Evolutionary conservation across 2,329 filamentous ascomycete genomes (phyloP), one percentile per base, ranked within the genome.

Genomic region (Huntiella moniliformis): DNA sequence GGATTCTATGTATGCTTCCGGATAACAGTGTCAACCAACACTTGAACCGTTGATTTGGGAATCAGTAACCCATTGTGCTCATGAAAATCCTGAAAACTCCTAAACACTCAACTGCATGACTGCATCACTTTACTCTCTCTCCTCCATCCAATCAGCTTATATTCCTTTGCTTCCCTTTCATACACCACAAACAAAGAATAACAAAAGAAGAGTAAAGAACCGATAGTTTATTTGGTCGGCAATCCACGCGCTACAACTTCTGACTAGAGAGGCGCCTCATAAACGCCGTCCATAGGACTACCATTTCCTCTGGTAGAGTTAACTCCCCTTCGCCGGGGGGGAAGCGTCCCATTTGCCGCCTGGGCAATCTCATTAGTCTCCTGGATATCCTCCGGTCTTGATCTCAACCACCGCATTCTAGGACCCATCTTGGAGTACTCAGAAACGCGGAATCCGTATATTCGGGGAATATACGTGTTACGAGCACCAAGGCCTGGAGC

Each of bases 361-460:
- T 8, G 68, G 3, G 36, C 64, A n/a, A 72, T 68, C 63, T 98
- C 91, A 57, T 98, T 86, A 42, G 96, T 67, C 55, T 93, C 82
- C 38, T 70, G 77, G 46, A 94, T 69, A 56, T 94, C 76, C 11
- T 69, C 67, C 0, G 91, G 91, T 58, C 86, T 81, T 62, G 81
- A 78, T 53, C 91, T 77, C 55, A 98, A 66, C 91, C 91, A 98
- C 59, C 87, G 86, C 91, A 98, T 98, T 51, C 91, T 74, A 10
- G 91, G 91, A 0, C 91, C 91, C 17, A 83, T 86, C 53, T 82
- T 77, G 37, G 91, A 84, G 48, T 87, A 71, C 62, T 96, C 91
- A 13, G 83, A 88, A 16, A 98, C 91, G 51, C 82, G 76, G 67
- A 98, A 98, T 22, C 91, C 91, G 63, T 96, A 98, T 59, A 98